Conservation (phyloP, 176 grass and related monocot genomes). For the Otatea glauca region DNA sequence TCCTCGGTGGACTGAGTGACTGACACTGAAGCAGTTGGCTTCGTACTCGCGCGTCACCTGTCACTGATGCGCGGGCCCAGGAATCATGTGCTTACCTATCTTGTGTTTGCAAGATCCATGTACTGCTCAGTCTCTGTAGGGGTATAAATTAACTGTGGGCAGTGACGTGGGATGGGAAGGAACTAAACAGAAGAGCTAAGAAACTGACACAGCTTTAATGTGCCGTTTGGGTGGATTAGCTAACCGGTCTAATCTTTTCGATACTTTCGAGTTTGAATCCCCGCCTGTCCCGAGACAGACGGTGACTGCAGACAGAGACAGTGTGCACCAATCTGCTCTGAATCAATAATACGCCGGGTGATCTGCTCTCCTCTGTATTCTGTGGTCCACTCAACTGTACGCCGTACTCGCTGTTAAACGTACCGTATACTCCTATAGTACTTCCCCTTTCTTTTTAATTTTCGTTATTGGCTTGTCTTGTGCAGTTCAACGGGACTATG, state of each 20-base stretch:
- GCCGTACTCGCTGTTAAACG: slow-evolving; percentile 1
- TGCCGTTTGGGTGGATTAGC: slow-evolving; percentile 4
- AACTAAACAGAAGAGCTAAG: slow-evolving; percentile 47
- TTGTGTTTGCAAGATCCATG: background rate
- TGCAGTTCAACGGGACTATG: background rate
- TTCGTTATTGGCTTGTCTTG: background rate
- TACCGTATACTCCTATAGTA: background rate
- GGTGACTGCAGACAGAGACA: background rate
- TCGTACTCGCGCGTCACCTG: background rate
- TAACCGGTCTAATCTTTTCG: background rate
- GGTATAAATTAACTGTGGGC: background rate
- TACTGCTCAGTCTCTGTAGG: background rate
- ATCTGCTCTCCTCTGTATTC: background rate
- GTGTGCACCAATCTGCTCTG: background rate
- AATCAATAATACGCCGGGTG: background rate
- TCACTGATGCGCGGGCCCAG: background rate
- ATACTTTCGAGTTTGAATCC: slow-evolving; percentile 17
- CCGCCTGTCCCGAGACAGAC: background rate
- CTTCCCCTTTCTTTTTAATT: background rate
- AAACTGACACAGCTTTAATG: slow-evolving; percentile 27
- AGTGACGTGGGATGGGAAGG: slow-evolving; percentile 15
- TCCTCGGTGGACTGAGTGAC: slow-evolving; percentile 12
- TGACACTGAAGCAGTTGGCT: slow-evolving; percentile 24
- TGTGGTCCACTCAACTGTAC: background rate
- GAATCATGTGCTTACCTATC: background rate